These are phyloP conservation scores for Pontederia paniculata DNA, from an alignment of 176 grass and related monocot genomes.

Conservation along the genomic window DNA sequence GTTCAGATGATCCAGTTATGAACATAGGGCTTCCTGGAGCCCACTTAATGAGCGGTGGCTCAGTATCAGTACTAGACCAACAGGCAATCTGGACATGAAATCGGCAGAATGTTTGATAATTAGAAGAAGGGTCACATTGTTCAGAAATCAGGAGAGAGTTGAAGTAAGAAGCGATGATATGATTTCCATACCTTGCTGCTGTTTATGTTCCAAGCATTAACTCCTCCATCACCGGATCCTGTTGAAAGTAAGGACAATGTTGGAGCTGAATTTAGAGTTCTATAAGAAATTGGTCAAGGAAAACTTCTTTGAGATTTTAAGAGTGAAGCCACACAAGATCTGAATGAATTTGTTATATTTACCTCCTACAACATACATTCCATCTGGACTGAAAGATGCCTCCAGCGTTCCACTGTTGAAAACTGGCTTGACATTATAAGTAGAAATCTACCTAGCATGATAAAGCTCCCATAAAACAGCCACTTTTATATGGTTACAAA, in stretches of 20 bases:
- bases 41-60: conserved; percentile 89
- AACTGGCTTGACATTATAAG: conserved; percentile 83
- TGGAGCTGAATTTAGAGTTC: too few relatives aligned
- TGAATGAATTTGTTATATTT: too few relatives aligned
- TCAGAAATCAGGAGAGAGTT: background rate
- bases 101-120: background rate
- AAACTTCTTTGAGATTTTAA: too few relatives aligned
- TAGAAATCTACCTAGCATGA: conserved; percentile 36
- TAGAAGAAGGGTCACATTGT: background rate
- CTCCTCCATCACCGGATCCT: conserved; percentile 94
- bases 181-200: conserved; percentile 55
- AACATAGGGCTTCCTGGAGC: conserved; percentile 73
- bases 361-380: conserved; percentile 88
- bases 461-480: background rate
- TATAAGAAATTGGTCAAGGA: too few relatives aligned
- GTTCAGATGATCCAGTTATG: conserved; percentile 80
- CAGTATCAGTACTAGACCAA: conserved; percentile 89
- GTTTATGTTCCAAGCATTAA: conserved; percentile 89
- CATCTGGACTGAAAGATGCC: conserved; percentile 96
- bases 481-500: too few relatives aligned
- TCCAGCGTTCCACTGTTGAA: conserved; percentile 59
- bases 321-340: background rate
- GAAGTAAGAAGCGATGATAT: background rate
- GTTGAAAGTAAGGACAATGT: conserved; percentile 4
- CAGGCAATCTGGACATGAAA: conserved; percentile 53